phyloP scores from a whole-genome alignment of 2,329 filamentous ascomycete genomes.

The Neonectria ditissima region DNA sequence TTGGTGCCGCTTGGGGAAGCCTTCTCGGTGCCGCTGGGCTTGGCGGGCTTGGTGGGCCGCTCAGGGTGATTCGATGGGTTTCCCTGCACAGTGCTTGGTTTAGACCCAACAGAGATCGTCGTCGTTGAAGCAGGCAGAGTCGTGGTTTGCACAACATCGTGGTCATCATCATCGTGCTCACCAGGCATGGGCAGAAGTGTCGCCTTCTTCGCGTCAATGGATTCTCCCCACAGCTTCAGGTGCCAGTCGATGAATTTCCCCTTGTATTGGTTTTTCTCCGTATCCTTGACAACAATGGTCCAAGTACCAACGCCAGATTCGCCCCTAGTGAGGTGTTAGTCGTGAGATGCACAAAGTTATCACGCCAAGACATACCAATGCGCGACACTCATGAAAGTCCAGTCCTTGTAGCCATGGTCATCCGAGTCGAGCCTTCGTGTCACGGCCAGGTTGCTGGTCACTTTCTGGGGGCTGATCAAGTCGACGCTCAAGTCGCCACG shows the following conservation, averaged over 20 bases:
- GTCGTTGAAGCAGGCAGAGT: slow-evolving; percentile 73
- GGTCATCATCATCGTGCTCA: slow-evolving; percentile 85
- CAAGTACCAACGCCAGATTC: slow-evolving; percentile 89
- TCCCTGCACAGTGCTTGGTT: slow-evolving; percentile 55
- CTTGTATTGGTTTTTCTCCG: slow-evolving; percentile 77
- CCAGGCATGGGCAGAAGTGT: slow-evolving; percentile 83
- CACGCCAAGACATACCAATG: slow-evolving; percentile 78
- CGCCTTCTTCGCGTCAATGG: slow-evolving; percentile 80
- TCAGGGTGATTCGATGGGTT: slow-evolving; percentile 73
- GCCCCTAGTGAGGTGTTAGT: slow-evolving; percentile 70
- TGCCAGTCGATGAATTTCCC: slow-evolving; percentile 93
- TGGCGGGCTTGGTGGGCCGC: slow-evolving; percentile 66
- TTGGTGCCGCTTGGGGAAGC: slow-evolving; percentile 47
- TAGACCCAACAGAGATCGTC: slow-evolving; percentile 56
- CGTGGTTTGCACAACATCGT: slow-evolving; percentile 70
- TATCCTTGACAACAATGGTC: slow-evolving; percentile 92
- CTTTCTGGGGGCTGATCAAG: slow-evolving; percentile 82
- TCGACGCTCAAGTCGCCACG: slow-evolving; percentile 95
- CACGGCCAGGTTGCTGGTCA: slow-evolving; percentile 86
- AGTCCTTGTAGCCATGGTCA: slow-evolving; percentile 82
- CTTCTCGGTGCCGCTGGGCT: slow-evolving; percentile 50
- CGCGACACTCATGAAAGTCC: slow-evolving; percentile 99
- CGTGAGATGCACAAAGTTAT: background rate
- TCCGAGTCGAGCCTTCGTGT: slow-evolving; percentile 77
- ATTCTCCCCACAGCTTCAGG: slow-evolving; percentile 93